Percentiles rank a stretch among this genome's conserved stretches.
phyloP scores from a whole-genome alignment of 768 basidiomycete genomes.

The Pilatotrama ljubarskyi region DNA sequence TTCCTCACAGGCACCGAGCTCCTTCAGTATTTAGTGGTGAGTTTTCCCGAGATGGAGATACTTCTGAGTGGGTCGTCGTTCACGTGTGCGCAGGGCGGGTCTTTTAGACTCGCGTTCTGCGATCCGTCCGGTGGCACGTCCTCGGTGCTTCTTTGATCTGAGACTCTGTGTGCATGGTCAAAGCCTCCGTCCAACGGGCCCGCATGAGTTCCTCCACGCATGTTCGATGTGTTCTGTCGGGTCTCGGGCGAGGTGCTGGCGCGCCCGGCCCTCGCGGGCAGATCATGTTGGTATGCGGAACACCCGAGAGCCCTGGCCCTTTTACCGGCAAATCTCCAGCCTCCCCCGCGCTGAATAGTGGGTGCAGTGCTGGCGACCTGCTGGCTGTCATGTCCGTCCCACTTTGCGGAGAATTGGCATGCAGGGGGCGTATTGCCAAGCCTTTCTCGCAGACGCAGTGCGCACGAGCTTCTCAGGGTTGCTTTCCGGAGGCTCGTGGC shows the following conservation, averaged over 20 bases:
- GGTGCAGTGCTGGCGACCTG: neutral
- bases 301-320: neutral
- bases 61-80: neutral
- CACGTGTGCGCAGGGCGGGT: slow-evolving; percentile 6
- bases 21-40: neutral
- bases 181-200: neutral
- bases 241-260: neutral
- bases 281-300: slow-evolving; percentile 7
- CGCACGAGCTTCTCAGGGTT: too few relatives aligned
- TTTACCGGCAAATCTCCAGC: slow-evolving; percentile 18
- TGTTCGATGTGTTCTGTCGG: neutral
- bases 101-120: neutral
- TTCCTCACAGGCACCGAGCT: neutral
- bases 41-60: slow-evolving; percentile 2
- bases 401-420: slow-evolving; percentile 9
- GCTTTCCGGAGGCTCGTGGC: neutral
- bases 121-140: neutral
- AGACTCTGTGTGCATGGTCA: neutral
- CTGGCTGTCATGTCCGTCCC: neutral
- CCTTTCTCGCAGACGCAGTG: neutral
- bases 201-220: neutral
- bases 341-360: slow-evolving; percentile 10
- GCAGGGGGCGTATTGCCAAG: slow-evolving; percentile 1
- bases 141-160: slow-evolving; percentile 9
- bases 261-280: neutral